Percentiles rank a stretch among this genome's conserved stretches.
Conservation (phyloP, 371 early-diverging fungal genomes). For the Mucor sp. region DNA sequence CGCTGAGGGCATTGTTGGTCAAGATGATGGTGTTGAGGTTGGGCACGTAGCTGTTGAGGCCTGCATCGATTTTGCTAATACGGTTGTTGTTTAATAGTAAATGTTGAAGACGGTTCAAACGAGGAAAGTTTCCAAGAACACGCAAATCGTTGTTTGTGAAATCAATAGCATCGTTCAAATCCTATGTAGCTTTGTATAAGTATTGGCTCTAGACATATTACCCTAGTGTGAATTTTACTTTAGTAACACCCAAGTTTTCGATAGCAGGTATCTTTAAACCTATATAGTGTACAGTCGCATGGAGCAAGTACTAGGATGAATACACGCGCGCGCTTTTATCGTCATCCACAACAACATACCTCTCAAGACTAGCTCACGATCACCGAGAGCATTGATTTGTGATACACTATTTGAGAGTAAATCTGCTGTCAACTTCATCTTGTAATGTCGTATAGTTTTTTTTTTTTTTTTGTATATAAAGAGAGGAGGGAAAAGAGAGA, state of each 20-base stretch:
- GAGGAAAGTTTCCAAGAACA: conserved; percentile 87
- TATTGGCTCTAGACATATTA: not conserved
- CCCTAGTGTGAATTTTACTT: conserved; percentile 59
- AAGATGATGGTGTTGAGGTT: conserved; percentile 80
- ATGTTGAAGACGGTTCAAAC: conserved; percentile 74
- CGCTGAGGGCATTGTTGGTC: conserved; percentile 81
- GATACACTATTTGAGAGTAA: conserved; percentile 71
- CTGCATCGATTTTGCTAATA: conserved; percentile 73
- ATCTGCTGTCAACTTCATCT: conserved; percentile 83
- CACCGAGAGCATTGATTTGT: conserved; percentile 84
- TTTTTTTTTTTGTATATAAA: not conserved
- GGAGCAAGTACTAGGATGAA: not conserved
- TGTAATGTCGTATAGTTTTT: conserved; percentile 4
- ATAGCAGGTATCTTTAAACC: conserved; percentile 87
- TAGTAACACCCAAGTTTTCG: conserved; percentile 93
- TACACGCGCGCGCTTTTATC: not conserved
- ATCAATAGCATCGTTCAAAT: conserved; percentile 91
- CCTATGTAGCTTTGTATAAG: conserved; percentile 45
- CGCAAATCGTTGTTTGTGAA: conserved; percentile 92
- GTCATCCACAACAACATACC: conserved; percentile 53
- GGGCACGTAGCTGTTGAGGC: conserved; percentile 68
- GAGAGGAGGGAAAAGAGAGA: not conserved
- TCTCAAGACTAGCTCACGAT: conserved; percentile 88
- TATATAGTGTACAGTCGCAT: conserved; percentile 38
- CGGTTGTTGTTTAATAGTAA: conserved; percentile 88